phyloP scores from a whole-genome alignment of 371 early-diverging fungal genomes.

The Mortierella sp. region DNA sequence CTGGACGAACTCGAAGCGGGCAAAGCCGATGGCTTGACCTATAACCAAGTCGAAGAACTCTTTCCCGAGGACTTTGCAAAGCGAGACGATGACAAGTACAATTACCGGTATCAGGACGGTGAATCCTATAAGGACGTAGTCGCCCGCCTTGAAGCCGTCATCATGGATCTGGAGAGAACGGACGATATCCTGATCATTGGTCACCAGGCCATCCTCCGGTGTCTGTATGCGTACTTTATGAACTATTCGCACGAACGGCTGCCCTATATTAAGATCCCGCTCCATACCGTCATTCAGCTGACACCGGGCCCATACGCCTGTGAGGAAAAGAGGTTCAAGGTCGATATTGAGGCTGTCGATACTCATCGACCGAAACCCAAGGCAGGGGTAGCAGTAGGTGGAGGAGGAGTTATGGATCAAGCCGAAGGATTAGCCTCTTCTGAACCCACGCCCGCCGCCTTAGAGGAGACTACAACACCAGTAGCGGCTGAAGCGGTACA shows the following conservation, averaged over 20 bases:
- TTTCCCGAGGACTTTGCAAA: conserved; percentile 89
- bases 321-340: conserved; percentile 86
- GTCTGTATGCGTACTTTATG: conserved; percentile 94
- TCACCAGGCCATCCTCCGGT: conserved; percentile 93
- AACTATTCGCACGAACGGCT: conserved; percentile 89
- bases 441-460: no score
- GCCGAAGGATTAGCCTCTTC: not conserved
- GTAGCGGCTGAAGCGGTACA: not conserved
- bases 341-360: conserved; percentile 88
- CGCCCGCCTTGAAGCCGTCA: conserved; percentile 88
- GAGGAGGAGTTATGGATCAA: not conserved
- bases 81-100: conserved; percentile 95
- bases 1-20: conserved; percentile 98
- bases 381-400: conserved; percentile 9
- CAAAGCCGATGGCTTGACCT: conserved; percentile 97
- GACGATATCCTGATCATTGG: conserved; percentile 94
- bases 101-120: conserved; percentile 93
- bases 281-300: conserved; percentile 95
- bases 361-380: conserved; percentile 79
- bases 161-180: conserved; percentile 97
- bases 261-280: conserved; percentile 96
- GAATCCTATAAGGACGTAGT: conserved; percentile 94
- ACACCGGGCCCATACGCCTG: conserved; percentile 96
- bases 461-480: conserved; percentile 11
- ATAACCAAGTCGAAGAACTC: conserved; percentile 92